Conservation (phyloP, 306 rosid genomes). For the Gastrolobium bilobum region DNA sequence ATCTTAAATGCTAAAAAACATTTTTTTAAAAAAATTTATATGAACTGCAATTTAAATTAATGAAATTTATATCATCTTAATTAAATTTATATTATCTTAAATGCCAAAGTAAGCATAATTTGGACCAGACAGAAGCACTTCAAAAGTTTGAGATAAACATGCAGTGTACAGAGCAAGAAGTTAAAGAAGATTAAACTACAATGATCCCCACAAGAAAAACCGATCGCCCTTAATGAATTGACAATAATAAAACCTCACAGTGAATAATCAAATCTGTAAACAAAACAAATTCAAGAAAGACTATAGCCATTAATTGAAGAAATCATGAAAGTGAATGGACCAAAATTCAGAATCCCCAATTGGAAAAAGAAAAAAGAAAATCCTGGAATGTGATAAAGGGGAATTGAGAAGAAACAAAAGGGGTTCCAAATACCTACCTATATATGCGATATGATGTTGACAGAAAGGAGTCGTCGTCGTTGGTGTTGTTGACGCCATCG, state of each 20-base stretch:
- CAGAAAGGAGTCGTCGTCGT: conserved; percentile 67
- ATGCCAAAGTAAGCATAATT: background rate
- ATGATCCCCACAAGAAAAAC: conserved; percentile 37
- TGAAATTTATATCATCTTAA: too few relatives aligned
- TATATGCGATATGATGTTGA: too few relatives aligned
- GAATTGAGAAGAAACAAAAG: conserved; percentile 8
- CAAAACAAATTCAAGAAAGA: conserved; percentile 15
- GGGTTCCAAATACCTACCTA: too few relatives aligned
- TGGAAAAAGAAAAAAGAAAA: background rate
- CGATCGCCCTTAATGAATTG: conserved; percentile 1
- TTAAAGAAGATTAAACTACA: background rate
- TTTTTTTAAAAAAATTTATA: too few relatives aligned
- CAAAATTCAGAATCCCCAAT: conserved; percentile 26
- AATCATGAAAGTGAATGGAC: background rate
- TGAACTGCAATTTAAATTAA: too few relatives aligned
- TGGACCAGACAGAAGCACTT: background rate
- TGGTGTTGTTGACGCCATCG: conserved; percentile 61
- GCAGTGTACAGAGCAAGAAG: background rate
- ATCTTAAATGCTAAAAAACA: too few relatives aligned
- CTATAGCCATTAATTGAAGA: background rate
- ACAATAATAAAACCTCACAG: background rate
- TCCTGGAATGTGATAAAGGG: background rate
- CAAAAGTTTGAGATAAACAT: background rate
- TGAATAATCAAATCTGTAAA: background rate
- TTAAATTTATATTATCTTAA: too few relatives aligned